phyloP scores from a whole-genome alignment of 2,329 filamentous ascomycete species.

The Nemania sp. region DNA sequence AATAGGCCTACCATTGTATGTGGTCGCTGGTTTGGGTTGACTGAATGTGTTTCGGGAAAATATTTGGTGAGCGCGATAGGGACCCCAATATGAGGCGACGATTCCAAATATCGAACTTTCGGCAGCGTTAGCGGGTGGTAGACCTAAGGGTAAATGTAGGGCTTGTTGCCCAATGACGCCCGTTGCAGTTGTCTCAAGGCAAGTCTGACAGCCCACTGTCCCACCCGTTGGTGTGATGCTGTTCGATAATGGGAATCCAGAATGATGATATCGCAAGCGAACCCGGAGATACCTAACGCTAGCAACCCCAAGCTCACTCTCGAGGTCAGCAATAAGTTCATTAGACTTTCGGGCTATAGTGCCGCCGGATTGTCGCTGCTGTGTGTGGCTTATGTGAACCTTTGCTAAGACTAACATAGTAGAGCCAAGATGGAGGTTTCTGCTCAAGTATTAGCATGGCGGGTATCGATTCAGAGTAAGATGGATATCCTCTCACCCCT shows the following conservation, averaged over 20 bases:
- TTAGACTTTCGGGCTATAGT: slow-evolving; percentile 58
- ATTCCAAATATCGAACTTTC: slow-evolving; percentile 58
- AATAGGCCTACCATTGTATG: not conserved
- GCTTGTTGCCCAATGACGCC: slow-evolving; percentile 64
- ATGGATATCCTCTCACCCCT: slow-evolving; percentile 24
- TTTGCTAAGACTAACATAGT: slow-evolving; percentile 63
- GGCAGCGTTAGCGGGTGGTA: slow-evolving; percentile 55
- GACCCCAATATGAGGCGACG: slow-evolving; percentile 63
- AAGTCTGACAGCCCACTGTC: slow-evolving; percentile 59
- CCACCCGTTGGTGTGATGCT: slow-evolving; percentile 47
- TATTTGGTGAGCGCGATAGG: slow-evolving; percentile 57
- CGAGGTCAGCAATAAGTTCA: slow-evolving; percentile 69
- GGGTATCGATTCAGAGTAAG: not conserved
- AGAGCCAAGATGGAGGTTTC: slow-evolving; percentile 58
- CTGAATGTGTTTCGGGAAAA: slow-evolving; percentile 52
- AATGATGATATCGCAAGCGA: slow-evolving; percentile 66
- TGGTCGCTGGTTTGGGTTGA: slow-evolving; percentile 26
- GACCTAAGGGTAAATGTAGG: slow-evolving; percentile 62
- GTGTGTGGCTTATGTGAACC: slow-evolving; percentile 52
- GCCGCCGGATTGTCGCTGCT: slow-evolving; percentile 24
- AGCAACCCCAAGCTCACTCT: slow-evolving; percentile 65
- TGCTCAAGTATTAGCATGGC: slow-evolving; percentile 45
- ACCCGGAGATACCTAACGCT: slow-evolving; percentile 64
- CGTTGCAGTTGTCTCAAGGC: slow-evolving; percentile 64
- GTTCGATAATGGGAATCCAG: slow-evolving; percentile 61